These are phyloP conservation scores for Samsoniella hepiali DNA, from an alignment of 2,329 filamentous ascomycete genomes.

Conservation along the genomic window DNA sequence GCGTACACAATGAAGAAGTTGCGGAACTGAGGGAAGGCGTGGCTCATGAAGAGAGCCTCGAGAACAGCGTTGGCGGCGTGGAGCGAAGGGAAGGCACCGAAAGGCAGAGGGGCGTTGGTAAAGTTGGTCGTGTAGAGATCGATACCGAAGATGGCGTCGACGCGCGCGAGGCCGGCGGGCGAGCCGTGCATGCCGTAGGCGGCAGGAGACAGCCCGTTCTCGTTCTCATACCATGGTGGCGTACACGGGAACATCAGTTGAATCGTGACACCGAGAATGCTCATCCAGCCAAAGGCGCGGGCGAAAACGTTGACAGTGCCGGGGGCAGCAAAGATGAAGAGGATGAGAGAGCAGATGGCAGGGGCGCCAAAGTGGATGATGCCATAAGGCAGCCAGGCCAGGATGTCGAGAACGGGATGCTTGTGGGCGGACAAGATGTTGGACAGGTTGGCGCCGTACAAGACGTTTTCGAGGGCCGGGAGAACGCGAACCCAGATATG, in stretches of 20 bases:
- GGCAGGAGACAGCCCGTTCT: conserved; percentile 84
- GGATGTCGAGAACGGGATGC: conserved; percentile 74
- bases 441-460: conserved; percentile 93
- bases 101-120: conserved; percentile 84
- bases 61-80: conserved; percentile 87
- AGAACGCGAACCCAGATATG: conserved; percentile 95
- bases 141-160: conserved; percentile 85
- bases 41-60: conserved; percentile 88
- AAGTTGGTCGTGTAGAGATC: conserved; percentile 93
- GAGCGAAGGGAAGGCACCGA: conserved; percentile 90
- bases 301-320: conserved; percentile 82
- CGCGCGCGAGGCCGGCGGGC: conserved; percentile 81
- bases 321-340: conserved; percentile 87
- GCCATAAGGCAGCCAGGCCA: conserved; percentile 93
- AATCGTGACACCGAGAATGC: conserved; percentile 79
- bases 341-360: conserved; percentile 69
- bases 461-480: conserved; percentile 90
- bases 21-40: conserved; percentile 81
- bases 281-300: conserved; percentile 88
- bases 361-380: conserved; percentile 87
- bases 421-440: conserved; percentile 93
- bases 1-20: conserved; percentile 79
- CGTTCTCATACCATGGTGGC: conserved; percentile 94
- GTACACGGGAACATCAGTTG: conserved; percentile 91
- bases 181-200: conserved; percentile 90